Evolutionary conservation across 1,284 basidiomycete genomes (phyloP).

Genomic region (Ceratobasidium sp.): DNA sequence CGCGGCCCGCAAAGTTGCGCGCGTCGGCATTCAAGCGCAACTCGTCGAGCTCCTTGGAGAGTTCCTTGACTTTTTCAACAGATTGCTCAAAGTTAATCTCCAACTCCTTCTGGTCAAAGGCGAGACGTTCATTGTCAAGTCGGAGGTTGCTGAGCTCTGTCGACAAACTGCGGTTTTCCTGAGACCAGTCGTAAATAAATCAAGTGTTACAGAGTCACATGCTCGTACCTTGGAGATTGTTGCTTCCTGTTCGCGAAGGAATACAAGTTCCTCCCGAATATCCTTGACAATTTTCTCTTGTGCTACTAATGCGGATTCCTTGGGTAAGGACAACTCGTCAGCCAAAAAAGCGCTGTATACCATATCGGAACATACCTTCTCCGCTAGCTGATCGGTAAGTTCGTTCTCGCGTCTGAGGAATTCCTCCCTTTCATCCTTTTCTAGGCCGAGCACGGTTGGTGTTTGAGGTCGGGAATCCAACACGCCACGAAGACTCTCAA

Average conservation of each 20-base stretch:
- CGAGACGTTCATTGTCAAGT: conserved; percentile 88
- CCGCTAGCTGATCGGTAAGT: conserved; percentile 89
- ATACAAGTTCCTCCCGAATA: conserved; percentile 80
- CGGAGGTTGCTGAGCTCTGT: conserved; percentile 91
- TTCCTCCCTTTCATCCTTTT: conserved; percentile 97
- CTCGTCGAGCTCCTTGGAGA: conserved; percentile 89
- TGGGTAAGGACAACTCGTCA: not conserved
- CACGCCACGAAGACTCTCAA: conserved; percentile 76
- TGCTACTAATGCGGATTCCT: conserved; percentile 76
- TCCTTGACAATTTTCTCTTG: conserved; percentile 85
- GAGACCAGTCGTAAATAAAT: conserved; percentile 5
- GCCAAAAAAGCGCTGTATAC: too few relatives aligned
- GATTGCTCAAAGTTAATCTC: conserved; percentile 94
- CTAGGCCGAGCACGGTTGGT: conserved; percentile 82
- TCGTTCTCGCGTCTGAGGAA: conserved; percentile 98
- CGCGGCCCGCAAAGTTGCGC: conserved; percentile 82
- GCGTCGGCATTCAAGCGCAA: conserved; percentile 82
- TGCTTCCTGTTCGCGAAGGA: conserved; percentile 91
- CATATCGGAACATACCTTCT: conserved; percentile 73
- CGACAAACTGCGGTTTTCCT: conserved; percentile 93
- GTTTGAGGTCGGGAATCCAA: conserved; percentile 84
- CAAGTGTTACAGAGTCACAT: not conserved
- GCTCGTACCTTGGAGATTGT: conserved; percentile 69
- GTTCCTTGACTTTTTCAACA: conserved; percentile 93
- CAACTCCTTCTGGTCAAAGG: conserved; percentile 95